A percentile compares a stretch with the other conserved stretches of the same genome.
These are phyloP conservation scores for Pseudopithomyces maydicus DNA, from an alignment of 2,329 filamentous ascomycete genomes.

Conservation along the genomic window DNA sequence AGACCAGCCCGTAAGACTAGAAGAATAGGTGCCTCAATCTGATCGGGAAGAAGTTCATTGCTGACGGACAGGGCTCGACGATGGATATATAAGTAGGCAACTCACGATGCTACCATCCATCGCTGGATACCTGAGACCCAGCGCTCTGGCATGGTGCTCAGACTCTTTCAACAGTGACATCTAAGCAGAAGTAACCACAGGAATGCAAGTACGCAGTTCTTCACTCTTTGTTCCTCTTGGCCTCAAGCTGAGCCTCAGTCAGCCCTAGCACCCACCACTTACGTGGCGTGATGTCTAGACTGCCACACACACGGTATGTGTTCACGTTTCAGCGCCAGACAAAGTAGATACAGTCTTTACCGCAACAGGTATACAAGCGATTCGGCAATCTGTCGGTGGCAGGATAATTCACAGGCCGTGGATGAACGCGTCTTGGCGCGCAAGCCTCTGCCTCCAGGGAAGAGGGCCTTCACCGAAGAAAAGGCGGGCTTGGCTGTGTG, in stretches of 20 bases:
- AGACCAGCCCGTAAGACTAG: background rate
- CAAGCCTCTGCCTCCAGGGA: background rate
- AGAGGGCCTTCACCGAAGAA: background rate
- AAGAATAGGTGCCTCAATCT: background rate
- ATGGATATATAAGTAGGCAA: background rate
- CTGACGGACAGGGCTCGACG: background rate
- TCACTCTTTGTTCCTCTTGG: conserved; percentile 2
- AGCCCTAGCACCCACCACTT: conserved; percentile 1
- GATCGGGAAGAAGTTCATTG: background rate
- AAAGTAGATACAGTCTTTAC: background rate
- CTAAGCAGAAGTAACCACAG: conserved; percentile 2
- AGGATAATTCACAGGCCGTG: background rate
- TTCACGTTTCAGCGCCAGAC: background rate
- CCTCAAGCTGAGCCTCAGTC: conserved; percentile 6
- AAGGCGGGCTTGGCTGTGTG: background rate
- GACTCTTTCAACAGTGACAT: background rate
- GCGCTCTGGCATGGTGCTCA: conserved; percentile 1
- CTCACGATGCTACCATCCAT: conserved; percentile 2
- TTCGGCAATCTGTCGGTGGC: background rate
- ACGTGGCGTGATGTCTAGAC: background rate
- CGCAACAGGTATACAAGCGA: background rate
- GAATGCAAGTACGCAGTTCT: background rate
- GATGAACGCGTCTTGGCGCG: background rate
- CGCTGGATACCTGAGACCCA: conserved; percentile 2
- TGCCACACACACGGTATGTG: background rate